A percentile compares a stretch with the other conserved stretches of the same genome.
phyloP scores from a whole-genome alignment of 768 basidiomycete genomes.

The Pholiota microspora region DNA sequence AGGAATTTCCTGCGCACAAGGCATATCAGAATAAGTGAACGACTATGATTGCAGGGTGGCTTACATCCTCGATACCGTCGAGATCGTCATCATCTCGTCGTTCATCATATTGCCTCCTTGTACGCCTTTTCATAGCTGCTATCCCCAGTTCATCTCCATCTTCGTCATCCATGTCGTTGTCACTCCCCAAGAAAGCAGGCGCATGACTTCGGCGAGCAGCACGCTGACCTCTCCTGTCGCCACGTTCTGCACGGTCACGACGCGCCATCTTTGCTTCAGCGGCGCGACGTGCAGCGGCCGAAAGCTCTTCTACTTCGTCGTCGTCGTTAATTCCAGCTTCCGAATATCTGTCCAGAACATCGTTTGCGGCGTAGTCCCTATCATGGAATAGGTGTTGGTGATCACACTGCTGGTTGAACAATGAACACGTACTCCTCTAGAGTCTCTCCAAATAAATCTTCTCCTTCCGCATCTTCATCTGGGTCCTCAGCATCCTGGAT shows the following conservation, averaged over 20 bases:
- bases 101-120: conserved; percentile 93
- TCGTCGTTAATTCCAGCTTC: conserved; percentile 83
- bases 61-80: conserved; percentile 83
- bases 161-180: conserved; percentile 78
- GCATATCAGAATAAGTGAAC: neutral
- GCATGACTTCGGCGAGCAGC: conserved; percentile 79
- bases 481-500: conserved; percentile 62
- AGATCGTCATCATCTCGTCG: conserved; percentile 86
- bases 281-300: conserved; percentile 67
- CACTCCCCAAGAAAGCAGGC: conserved; percentile 84
- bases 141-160: conserved; percentile 68
- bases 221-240: conserved; percentile 66
- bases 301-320: conserved; percentile 63
- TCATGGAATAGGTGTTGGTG: conserved; percentile 6
- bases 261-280: conserved; percentile 88
- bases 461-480: conserved; percentile 83
- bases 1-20: conserved; percentile 72
- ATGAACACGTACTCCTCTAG: conserved; percentile 59
- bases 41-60: too few relatives aligned
- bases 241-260: conserved; percentile 74
- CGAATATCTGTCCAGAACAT: conserved; percentile 83
- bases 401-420: conserved; percentile 8
- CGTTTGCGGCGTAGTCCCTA: conserved; percentile 87
- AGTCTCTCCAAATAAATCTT: conserved; percentile 88
- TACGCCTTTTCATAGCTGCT: conserved; percentile 74